Evolutionary conservation across 371 early-diverging fungal species (phyloP).

Genomic region (Mortierella sp.): DNA sequence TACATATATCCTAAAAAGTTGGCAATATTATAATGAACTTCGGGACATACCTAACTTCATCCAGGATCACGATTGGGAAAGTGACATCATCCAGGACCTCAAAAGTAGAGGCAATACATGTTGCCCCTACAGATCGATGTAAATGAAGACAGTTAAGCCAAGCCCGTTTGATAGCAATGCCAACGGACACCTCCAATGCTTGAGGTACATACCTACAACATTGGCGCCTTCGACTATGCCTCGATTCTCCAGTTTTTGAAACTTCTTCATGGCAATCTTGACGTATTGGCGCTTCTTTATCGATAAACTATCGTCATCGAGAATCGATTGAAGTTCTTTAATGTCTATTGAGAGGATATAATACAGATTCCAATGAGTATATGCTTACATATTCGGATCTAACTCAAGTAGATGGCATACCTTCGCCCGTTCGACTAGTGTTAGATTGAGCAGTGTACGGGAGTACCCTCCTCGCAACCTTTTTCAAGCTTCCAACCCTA

Average conservation of each 20-base stretch:
- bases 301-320: constrained; percentile 69
- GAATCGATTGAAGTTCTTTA: constrained; percentile 80
- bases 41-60: constrained; percentile 77
- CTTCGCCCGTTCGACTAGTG: constrained; percentile 63
- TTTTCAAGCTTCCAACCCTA: constrained; percentile 89
- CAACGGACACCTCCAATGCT: neutral
- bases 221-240: constrained; percentile 63
- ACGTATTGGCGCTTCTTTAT: constrained; percentile 69
- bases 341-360: constrained; percentile 60
- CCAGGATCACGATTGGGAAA: constrained; percentile 85
- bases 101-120: constrained; percentile 83
- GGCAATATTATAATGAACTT: neutral
- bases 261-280: constrained; percentile 72
- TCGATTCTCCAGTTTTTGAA: constrained; percentile 68
- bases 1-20: neutral
- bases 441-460: constrained; percentile 77
- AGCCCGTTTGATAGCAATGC: neutral
- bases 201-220: constrained; percentile 64
- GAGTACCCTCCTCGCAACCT: constrained; percentile 77
- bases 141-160: neutral
- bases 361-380: too few species aligned
- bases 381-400: neutral
- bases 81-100: constrained; percentile 70
- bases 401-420: neutral
- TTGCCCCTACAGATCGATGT: constrained; percentile 61